Base-by-base conservation (phyloP, 495 filamentous ascomycete genomes). In the Podospora pseudoanserina region DNA sequence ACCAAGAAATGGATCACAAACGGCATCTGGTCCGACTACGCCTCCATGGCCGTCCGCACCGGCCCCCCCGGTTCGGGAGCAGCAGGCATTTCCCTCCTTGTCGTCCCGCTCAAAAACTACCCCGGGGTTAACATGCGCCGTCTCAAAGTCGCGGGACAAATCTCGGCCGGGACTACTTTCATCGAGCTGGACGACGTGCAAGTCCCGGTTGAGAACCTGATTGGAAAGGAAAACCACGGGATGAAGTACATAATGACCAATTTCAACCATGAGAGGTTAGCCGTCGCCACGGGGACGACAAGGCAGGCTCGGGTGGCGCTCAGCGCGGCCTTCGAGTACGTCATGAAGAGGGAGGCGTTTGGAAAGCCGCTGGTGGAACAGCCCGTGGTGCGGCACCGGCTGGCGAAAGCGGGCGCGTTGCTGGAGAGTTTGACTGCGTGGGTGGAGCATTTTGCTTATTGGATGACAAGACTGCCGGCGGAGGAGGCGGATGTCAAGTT, bases 1-100 rank as follows among this genome's bases (percentile, higher is more conserved):
- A 83, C 82, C 0, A 94, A 94, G 83, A 94, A 94, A 81, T 94
- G 91, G 89, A 91, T 91, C 71, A 92, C 90, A 0, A 93, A 92
- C 73, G 90, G 89, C 9, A 88, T 92, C 69, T 92, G 89, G 89
- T 82, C 87, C 5, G 86, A 91, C 68, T 90, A 89, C 73, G 81
- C 85, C 15, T 86, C 85, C 54, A 92, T 91, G 86, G 90, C 89
- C 4, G 91, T 92, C 1, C 87, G 90, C n/a, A 92, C 91, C 0
- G 89, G 90, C n/a, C 81, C 80, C 4, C 81, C 81, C 0, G 87
- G 85, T 1, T 81, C 84, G n/a, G 85, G 87, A 1, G 79, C 86
- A 2, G 67, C 70, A 1, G 90, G 91, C 9, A 81, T 92, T 0
- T 89, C 87, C 0, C 79, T 92, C 32, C 68, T 92, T 3, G 78